A percentile compares a stretch with the other conserved stretches of the same genome.
Evolutionary conservation across 1,139 yeast species (phyloP).

Genomic region (Hanseniaspora gamundiae): DNA sequence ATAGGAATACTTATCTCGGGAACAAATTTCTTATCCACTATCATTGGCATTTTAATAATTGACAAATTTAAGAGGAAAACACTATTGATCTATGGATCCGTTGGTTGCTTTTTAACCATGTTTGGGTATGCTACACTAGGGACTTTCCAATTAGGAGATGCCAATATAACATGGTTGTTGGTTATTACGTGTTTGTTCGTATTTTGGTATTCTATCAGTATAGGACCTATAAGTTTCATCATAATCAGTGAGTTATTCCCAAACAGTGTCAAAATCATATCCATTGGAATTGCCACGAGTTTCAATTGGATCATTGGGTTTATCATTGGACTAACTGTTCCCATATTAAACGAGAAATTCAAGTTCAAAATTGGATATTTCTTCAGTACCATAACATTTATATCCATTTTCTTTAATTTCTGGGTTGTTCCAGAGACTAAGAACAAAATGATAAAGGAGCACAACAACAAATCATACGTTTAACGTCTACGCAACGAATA

Average conservation of each 20-base stretch:
- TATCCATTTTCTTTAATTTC: slow-evolving; percentile 45
- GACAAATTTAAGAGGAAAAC: slow-evolving; percentile 58
- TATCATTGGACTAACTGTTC: slow-evolving; percentile 59
- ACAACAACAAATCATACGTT: too few relatives aligned
- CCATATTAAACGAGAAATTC: slow-evolving; percentile 43
- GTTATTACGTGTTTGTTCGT: slow-evolving; percentile 61
- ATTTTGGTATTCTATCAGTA: slow-evolving; percentile 65
- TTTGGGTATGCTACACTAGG: slow-evolving; percentile 57
- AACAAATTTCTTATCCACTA: slow-evolving; percentile 67
- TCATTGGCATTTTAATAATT: slow-evolving; percentile 53
- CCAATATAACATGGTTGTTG: slow-evolving; percentile 52
- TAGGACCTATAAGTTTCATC: slow-evolving; percentile 78
- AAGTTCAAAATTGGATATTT: slow-evolving; percentile 55
- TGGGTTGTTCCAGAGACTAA: slow-evolving; percentile 60
- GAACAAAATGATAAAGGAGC: slow-evolving; percentile 8
- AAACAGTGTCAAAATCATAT: slow-evolving; percentile 56
- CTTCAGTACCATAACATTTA: slow-evolving; percentile 50
- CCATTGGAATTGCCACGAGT: slow-evolving; percentile 62
- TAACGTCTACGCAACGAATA: too few relatives aligned
- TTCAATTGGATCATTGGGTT: slow-evolving; percentile 70
- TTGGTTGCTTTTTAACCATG: slow-evolving; percentile 50
- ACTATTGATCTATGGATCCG: slow-evolving; percentile 49
- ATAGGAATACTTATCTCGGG: slow-evolving; percentile 61
- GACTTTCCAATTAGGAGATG: slow-evolving; percentile 29
- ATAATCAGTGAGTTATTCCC: slow-evolving; percentile 69